A percentile compares a stretch with the other conserved stretches of the same genome.
Conservation (phyloP, 129 eudicot species). For the Pulicaria dysenterica region DNA sequence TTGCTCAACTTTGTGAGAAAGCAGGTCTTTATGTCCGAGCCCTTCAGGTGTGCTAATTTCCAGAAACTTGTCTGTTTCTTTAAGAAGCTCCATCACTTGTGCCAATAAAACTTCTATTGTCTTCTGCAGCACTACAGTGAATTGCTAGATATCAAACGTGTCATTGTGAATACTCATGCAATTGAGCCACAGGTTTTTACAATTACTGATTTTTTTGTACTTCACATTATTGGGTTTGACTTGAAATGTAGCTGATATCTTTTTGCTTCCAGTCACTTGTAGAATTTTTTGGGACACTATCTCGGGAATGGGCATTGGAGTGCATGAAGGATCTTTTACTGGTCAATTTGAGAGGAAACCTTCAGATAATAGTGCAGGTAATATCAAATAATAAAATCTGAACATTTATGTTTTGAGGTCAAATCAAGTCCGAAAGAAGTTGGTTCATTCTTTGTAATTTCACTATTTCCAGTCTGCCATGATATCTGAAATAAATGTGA, state of each 20-base stretch:
- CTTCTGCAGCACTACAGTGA: constrained; percentile 73
- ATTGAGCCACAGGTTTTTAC: constrained; percentile 87
- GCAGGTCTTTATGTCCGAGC: constrained; percentile 93
- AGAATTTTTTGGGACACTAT: constrained; percentile 21
- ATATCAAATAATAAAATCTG: not conserved
- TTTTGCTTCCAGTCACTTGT: constrained; percentile 4
- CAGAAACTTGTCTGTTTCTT: not conserved
- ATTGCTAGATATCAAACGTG: constrained; percentile 85
- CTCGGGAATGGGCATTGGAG: constrained; percentile 16
- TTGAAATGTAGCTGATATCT: not conserved
- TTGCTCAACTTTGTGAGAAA: constrained; percentile 98
- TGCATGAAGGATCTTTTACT: constrained; percentile 20
- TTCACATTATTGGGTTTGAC: not conserved
- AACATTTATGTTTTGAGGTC: not conserved
- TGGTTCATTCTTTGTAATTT: no score
- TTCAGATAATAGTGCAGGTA: constrained; percentile 26
- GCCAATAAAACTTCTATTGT: not conserved
- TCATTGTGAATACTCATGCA: constrained; percentile 92
- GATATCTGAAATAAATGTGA: not conserved
- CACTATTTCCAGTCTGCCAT: no score
- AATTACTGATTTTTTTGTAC: not conserved
- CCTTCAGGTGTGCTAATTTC: constrained; percentile 60
- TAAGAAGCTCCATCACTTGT: not conserved
- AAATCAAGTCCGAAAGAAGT: not conserved
- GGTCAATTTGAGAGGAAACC: constrained; percentile 24